Percentiles rank a stretch among this genome's conserved stretches.
These are phyloP conservation scores for Aspergillus jensenii DNA, from an alignment of 2,329 filamentous ascomycete genomes.

Conservation along the genomic window DNA sequence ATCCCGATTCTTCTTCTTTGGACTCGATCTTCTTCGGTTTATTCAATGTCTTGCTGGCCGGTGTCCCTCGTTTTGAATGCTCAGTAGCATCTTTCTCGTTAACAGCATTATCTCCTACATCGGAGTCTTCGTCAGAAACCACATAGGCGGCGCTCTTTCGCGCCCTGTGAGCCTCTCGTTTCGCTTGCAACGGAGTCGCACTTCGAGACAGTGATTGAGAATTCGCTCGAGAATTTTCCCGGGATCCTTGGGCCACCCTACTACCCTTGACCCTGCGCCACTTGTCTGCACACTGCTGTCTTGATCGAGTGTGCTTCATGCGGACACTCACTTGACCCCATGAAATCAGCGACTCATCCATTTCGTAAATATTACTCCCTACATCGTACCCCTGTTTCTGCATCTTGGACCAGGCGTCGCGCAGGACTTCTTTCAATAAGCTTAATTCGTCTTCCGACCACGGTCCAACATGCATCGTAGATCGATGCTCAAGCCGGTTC, in stretches of 20 bases:
- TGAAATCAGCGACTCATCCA: conserved; percentile 31
- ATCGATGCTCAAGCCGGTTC: conserved; percentile 40
- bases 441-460: conserved; percentile 38
- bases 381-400: conserved; percentile 19
- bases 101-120: background rate
- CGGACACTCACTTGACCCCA: conserved; percentile 35
- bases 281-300: conserved; percentile 42
- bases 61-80: too few species aligned
- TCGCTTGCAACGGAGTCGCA: background rate
- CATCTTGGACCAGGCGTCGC: conserved; percentile 22
- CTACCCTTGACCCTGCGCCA: conserved; percentile 34
- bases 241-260: background rate
- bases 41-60: background rate
- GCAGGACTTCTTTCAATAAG: conserved; percentile 28
- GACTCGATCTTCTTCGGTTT: background rate
- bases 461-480: conserved; percentile 33
- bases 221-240: background rate
- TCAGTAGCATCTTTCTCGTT: background rate
- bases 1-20: background rate
- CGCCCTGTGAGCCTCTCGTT: background rate
- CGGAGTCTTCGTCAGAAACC: conserved; percentile 9
- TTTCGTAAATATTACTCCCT: conserved; percentile 38
- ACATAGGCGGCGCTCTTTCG: conserved; percentile 11
- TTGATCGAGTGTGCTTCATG: conserved; percentile 32
- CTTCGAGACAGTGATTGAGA: background rate